These are phyloP conservation scores for Penicillium bialowiezense DNA, from an alignment of 495 filamentous ascomycete genomes.

Conservation along the genomic window DNA sequence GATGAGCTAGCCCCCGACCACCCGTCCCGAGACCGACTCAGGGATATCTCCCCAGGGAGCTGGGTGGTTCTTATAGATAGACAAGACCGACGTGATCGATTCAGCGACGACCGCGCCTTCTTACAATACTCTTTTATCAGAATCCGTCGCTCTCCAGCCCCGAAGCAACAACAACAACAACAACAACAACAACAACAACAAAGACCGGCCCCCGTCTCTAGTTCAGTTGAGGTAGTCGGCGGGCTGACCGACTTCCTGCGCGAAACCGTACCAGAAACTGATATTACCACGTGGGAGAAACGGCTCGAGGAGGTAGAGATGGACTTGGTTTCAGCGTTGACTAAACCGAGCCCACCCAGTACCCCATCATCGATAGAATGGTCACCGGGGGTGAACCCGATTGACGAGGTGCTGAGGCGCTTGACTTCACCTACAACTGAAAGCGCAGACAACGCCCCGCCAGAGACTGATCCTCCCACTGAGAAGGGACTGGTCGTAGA, in stretches of 20 bases:
- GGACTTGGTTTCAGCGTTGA: background rate
- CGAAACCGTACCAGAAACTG: conserved; percentile 10
- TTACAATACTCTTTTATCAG: conserved; percentile 15
- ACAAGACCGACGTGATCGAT: background rate
- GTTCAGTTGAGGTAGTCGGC: conserved; percentile 10
- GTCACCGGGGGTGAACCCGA: background rate
- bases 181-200: conserved; percentile 2
- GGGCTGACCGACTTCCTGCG: conserved; percentile 14
- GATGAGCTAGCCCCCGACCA: too few relatives aligned
- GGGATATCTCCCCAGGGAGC: conserved; percentile 13
- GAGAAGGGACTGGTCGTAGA: conserved; percentile 5
- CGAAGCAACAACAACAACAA: background rate
- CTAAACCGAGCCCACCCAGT: background rate
- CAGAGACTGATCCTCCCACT: conserved; percentile 21
- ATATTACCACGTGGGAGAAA: conserved; percentile 23
- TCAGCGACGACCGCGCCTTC: conserved; percentile 3
- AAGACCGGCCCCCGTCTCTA: background rate
- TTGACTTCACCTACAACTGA: background rate
- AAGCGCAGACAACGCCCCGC: background rate
- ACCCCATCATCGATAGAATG: background rate
- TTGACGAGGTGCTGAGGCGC: background rate
- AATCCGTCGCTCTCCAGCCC: too few relatives aligned
- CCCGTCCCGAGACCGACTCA: conserved; percentile 10
- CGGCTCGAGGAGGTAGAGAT: conserved; percentile 7
- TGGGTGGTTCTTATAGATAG: conserved; percentile 16